phyloP scores from a whole-genome alignment of 352 stramenopile species.

The Phytophthora melonis region DNA sequence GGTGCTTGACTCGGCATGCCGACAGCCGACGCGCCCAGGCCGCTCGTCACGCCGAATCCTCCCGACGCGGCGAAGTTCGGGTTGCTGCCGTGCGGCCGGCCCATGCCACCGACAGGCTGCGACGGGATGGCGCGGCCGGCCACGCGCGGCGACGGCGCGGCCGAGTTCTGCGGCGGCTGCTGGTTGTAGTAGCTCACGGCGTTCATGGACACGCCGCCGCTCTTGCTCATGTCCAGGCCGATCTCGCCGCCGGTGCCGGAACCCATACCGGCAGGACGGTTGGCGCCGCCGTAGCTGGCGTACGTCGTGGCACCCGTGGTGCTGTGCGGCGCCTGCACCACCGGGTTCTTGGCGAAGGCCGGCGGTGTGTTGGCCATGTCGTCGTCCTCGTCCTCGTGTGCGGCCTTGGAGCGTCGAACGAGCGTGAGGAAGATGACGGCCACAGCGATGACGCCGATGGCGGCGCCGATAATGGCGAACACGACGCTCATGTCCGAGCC shows the following conservation, averaged over 20 bases:
- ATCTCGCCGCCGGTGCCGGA: conserved; percentile 24
- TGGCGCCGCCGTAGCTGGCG: no score
- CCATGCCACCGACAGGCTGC: conserved; percentile 37
- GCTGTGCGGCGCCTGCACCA: no score
- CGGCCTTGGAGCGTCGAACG: conserved; percentile 73
- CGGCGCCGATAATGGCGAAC: conserved; percentile 79
- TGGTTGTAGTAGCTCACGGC: conserved; percentile 68
- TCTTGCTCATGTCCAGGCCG: conserved; percentile 32
- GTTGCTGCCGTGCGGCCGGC: conserved; percentile 18
- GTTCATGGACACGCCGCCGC: conserved; percentile 37
- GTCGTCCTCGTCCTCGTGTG: conserved; percentile 48
- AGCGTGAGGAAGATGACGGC: conserved; percentile 82
- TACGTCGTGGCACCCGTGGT: no score
- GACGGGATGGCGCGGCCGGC: conserved; percentile 57
- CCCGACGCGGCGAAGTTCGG: conserved; percentile 30
- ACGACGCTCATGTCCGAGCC: conserved; percentile 77
- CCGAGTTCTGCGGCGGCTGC: conserved; percentile 50
- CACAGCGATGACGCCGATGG: conserved; percentile 83
- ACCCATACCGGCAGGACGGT: no score
- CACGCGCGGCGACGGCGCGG: conserved; percentile 52
- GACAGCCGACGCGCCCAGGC: not conserved
- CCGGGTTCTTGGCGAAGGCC: no score
- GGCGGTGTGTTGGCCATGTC: no score
- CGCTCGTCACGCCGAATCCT: not conserved
- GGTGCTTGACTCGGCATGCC: conserved; percentile 16